These are phyloP conservation scores for Paramecium bursaria DNA, from an alignment of 73 alveolate genomes.

Conservation along the genomic window DNA sequence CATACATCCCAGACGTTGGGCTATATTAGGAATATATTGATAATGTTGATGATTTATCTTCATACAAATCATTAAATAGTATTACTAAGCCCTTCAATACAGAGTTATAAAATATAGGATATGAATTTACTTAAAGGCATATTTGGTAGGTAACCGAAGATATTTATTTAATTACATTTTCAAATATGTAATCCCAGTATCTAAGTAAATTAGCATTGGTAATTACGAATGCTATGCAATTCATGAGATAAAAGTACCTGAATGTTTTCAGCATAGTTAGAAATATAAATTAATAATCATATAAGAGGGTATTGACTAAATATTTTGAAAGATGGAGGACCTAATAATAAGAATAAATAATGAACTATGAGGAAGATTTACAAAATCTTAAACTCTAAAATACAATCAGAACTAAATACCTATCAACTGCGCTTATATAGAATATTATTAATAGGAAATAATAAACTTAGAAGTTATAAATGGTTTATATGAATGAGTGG, in stretches of 20 bases:
- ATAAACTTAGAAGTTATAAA: not conserved
- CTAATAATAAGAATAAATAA: not conserved
- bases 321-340: conserved; percentile 28
- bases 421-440: conserved; percentile 21
- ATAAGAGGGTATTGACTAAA: not conserved
- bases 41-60: conserved; percentile 10
- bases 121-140: conserved; percentile 16
- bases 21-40: conserved; percentile 32
- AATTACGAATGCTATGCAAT: not conserved
- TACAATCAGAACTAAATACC: conserved; percentile 27
- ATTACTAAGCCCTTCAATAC: not conserved
- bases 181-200: conserved; percentile 51
- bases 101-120: not conserved
- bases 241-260: conserved; percentile 17
- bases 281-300: not conserved
- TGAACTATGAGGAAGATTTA: conserved; percentile 2
- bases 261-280: conserved; percentile 14
- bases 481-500: not conserved
- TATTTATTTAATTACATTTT: conserved; percentile 11
- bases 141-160: conserved; percentile 46
- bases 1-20: conserved; percentile 34
- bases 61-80: not conserved
- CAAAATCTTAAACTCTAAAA: not conserved
- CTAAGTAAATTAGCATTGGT: conserved; percentile 44
- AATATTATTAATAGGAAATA: conserved; percentile 4